Conservation (phyloP, 2,329 filamentous ascomycete species). For the Proliferodiscus dingleyae region DNA sequence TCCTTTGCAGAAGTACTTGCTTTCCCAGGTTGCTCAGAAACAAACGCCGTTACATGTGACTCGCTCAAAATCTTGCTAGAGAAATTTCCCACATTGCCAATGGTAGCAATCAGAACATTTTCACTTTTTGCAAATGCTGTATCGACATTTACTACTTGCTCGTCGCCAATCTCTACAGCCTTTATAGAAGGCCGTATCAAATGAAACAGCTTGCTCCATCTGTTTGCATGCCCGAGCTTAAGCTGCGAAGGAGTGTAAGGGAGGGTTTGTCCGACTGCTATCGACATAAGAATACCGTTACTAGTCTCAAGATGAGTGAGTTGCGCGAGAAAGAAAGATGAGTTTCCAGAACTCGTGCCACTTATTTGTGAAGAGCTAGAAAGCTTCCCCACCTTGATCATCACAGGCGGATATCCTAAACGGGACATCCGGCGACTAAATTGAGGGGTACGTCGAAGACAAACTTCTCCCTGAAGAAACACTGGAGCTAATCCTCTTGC, state of each 20-base stretch:
- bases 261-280: slow-evolving; percentile 23
- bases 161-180: slow-evolving; percentile 9
- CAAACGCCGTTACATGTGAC: slow-evolving; percentile 19
- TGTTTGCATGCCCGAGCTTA: slow-evolving; percentile 15
- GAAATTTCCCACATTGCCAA: slow-evolving; percentile 18
- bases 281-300: slow-evolving; percentile 20
- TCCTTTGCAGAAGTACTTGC: slow-evolving; percentile 8
- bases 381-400: slow-evolving; percentile 4
- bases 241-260: slow-evolving; percentile 19
- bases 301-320: neutral
- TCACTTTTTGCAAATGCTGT: slow-evolving; percentile 10
- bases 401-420: neutral
- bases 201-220: slow-evolving; percentile 24
- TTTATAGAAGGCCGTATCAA: slow-evolving; percentile 24
- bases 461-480: no score
- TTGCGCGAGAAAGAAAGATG: neutral
- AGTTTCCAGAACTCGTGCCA: neutral
- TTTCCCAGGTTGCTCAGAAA: slow-evolving; percentile 5
- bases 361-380: neutral
- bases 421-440: neutral
- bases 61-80: slow-evolving; percentile 23
- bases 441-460: no score
- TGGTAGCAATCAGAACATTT: slow-evolving; percentile 16
- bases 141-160: slow-evolving; percentile 16
- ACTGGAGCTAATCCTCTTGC: no score